These are phyloP conservation scores for Suillus luteus DNA, from an alignment of 768 basidiomycete genomes.

Conservation along the genomic window DNA sequence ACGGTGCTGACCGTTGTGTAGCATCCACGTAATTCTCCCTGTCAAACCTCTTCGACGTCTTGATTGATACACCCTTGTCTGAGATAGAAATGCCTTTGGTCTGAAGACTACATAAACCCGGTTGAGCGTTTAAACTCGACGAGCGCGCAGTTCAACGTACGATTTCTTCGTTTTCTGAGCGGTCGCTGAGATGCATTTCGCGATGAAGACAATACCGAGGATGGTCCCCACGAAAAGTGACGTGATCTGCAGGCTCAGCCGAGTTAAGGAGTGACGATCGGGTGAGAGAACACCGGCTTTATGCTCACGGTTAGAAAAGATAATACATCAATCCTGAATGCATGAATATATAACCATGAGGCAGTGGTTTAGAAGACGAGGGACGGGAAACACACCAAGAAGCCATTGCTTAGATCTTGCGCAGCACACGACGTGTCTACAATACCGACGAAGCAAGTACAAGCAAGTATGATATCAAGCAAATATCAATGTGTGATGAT, in stretches of 20 bases:
- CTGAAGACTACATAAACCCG: slow-evolving; percentile 47
- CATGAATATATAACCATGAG: not conserved
- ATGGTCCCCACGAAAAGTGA: slow-evolving; percentile 48
- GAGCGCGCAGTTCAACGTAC: slow-evolving; percentile 38
- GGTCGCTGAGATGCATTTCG: slow-evolving; percentile 42
- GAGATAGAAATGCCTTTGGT: slow-evolving; percentile 58
- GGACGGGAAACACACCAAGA: slow-evolving; percentile 7
- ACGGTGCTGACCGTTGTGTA: slow-evolving; percentile 58
- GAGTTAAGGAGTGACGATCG: slow-evolving; percentile 2
- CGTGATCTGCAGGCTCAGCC: slow-evolving; percentile 42
- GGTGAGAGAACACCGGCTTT: not conserved
- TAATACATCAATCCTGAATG: slow-evolving; percentile 43
- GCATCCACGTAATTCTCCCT: slow-evolving; percentile 71
- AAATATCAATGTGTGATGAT: not conserved
- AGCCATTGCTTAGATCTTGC: slow-evolving; percentile 20
- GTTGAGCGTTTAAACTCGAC: not conserved
- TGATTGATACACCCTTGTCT: slow-evolving; percentile 61
- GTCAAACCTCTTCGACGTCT: slow-evolving; percentile 60
- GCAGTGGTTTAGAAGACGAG: not conserved
- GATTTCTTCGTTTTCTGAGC: slow-evolving; percentile 54
- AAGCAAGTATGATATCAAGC: not conserved
- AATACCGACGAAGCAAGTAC: not conserved
- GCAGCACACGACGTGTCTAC: not conserved
- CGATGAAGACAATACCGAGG: slow-evolving; percentile 42
- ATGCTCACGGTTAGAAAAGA: slow-evolving; percentile 41